Evolutionary conservation across 805 yeast genomes (phyloP).

Genomic region (Zygosaccharomyces siamensis): DNA sequence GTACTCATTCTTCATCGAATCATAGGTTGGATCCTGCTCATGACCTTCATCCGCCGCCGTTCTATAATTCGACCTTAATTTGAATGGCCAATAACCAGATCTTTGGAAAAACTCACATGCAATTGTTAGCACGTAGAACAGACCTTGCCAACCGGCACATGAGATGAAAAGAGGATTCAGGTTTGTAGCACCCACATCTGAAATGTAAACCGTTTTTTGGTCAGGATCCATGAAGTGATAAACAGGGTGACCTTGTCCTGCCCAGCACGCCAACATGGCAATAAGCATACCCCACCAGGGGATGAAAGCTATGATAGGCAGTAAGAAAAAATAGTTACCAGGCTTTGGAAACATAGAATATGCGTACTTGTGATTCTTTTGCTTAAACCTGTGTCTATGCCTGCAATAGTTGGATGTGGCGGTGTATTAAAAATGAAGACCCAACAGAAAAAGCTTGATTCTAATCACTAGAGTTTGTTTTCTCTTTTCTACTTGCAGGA

Average conservation of each 20-base stretch:
- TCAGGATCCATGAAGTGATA: slow-evolving; percentile 49
- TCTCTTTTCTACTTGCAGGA: too few relatives aligned
- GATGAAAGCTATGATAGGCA: slow-evolving; percentile 62
- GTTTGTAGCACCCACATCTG: slow-evolving; percentile 85
- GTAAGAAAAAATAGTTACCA: slow-evolving; percentile 44
- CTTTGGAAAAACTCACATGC: slow-evolving; percentile 61
- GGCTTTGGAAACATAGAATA: slow-evolving; percentile 19
- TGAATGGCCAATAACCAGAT: slow-evolving; percentile 41
- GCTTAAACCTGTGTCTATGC: neutral
- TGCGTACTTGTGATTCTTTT: neutral
- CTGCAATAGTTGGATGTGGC: neutral
- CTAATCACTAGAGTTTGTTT: neutral
- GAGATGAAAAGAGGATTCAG: slow-evolving; percentile 79
- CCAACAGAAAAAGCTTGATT: neutral
- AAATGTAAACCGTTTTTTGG: slow-evolving; percentile 61
- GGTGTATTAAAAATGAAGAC: neutral
- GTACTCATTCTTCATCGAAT: slow-evolving; percentile 19
- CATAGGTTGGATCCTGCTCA: slow-evolving; percentile 5
- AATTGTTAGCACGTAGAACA: slow-evolving; percentile 61
- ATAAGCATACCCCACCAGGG: slow-evolving; percentile 93
- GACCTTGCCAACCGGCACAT: slow-evolving; percentile 72
- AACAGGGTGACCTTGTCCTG: slow-evolving; percentile 70
- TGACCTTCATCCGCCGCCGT: slow-evolving; percentile 43
- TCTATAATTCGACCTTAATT: slow-evolving; percentile 9
- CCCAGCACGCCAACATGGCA: slow-evolving; percentile 75